A percentile compares a stretch with the other conserved stretches of the same genome.
phyloP scores from a whole-genome alignment of 257 asterid species.

The Parsonsia alboflavescens region DNA sequence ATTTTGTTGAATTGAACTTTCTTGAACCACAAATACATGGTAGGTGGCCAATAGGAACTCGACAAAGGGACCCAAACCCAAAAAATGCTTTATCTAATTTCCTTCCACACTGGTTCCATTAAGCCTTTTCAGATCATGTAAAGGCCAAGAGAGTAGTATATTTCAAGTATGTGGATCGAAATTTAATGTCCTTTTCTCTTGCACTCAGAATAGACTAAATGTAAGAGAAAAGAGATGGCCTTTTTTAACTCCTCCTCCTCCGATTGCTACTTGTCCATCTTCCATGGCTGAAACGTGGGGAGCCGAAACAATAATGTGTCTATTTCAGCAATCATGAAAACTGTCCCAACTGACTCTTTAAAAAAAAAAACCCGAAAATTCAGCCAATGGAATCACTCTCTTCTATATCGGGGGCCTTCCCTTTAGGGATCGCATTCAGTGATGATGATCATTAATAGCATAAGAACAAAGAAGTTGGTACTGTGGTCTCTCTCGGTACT shows the following conservation, averaged over 20 bases:
- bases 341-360: conserved; percentile 9
- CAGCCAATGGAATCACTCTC: not conserved
- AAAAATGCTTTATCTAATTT: not conserved
- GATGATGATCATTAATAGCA: not conserved
- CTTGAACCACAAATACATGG: no score
- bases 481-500: not conserved
- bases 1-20: no score
- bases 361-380: conserved; percentile 1
- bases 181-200: not conserved
- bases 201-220: conserved; percentile 1
- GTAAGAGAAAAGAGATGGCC: not conserved
- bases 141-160: conserved; percentile 25
- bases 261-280: not conserved
- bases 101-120: not conserved
- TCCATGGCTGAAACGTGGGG: conserved; percentile 25
- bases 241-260: not conserved
- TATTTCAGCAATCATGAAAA: conserved; percentile 23
- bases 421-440: not conserved
- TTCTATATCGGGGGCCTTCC: not conserved
- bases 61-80: conserved; percentile 11
- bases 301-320: conserved; percentile 24
- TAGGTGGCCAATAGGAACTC: conserved; percentile 22
- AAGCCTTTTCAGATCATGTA: conserved; percentile 2
- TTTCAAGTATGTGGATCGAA: conserved; percentile 24
- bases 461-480: not conserved